Base-by-base conservation (phyloP, 1,139 yeast genomes). In the Magnusiomyces suaveolens region DNA sequence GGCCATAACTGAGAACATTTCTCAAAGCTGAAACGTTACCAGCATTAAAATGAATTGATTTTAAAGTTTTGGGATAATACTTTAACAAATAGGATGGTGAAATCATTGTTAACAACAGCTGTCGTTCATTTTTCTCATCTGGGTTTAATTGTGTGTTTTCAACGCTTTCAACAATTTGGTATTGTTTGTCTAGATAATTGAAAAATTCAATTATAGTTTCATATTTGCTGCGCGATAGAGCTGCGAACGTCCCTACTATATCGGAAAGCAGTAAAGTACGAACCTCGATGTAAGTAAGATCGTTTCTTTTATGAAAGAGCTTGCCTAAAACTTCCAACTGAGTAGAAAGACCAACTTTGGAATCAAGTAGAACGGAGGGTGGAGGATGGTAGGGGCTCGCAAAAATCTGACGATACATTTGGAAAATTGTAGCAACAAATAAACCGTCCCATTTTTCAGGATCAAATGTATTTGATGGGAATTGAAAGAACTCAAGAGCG, bases 371-470 rank as follows among this genome's bases (percentile, higher is more conserved):
- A 41, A 63, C 51, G 3, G 53, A 52, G 6, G 51, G 50, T 10
- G 59, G 57, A 39, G 59, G 62, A 1, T 16, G 43, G 18, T 38
- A 4, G 20, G 43, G 43, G 18, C 43, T 38, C 24, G 46, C 51
- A n/a, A 62, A 41, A 32, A 64, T 52, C 21, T 57, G 58, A 24
- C 62, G 58, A 57, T 64, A 64, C 50, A 63, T 62, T 52, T 60
- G 64, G 12, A 64, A 51, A 43, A 58, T 57, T 26, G 59, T 55
- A 16, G 60, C 43, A 3, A 58, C 56, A 2, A 58, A 56, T 46
- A 64, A 52, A 1, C 59, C 55, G 36, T 60, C 61, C 51, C 53
- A 52, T 2, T 43, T 43, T 4, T 33, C 48, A 2, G 57, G 56
- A 44, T 52, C 50, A 20, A 49, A 50, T 16, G 44, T 32, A 2